Evolutionary conservation across 2,329 filamentous ascomycete genomes (phyloP), one percentile per base, ranked within the genome.

Genomic region (Fusarium sp.): DNA sequence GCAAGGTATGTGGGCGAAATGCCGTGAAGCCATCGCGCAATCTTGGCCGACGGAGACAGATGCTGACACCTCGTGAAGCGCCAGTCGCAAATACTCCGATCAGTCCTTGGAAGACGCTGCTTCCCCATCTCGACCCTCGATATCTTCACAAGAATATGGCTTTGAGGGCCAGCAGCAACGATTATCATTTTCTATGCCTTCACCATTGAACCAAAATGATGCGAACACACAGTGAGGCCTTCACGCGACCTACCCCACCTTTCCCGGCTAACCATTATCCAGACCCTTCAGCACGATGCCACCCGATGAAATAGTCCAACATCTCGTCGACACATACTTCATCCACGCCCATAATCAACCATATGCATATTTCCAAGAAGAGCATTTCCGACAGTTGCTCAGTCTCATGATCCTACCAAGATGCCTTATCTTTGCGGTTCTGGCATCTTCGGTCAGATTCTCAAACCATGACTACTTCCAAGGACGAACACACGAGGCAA

Each of bases 271-370:
- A 58, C 56, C 13, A 29, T 40, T 38, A 57, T 37, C 56, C 57
- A 60, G 57, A 31, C n/a, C 57, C 27, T 60, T 60, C 37, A 60
- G 57, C 37, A 18, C 37, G 7, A 60, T 60, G 35, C 57, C 59
- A 27, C 59, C 59, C 29, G 59, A 62, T 35, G 35, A 34, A 24
- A 31, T 62, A 9, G 29, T 62, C 3, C 40, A 47, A 9, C 40
- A 62, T 35, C 45, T 64, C 0, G 50, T 64, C 45, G 61, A 64
- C 13, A 57, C 47, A 2, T 64, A 56, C 35, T 64, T 64, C 18
- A 27, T 47, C 22, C 42, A 64, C 61, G 38, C 37, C 20, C 61
- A 64, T 11, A 64, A 64, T 16, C 61, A 64, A 37, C 61, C 61
- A 3, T 64, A 64, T 22, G 38, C 61, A 4, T 64, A 56, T 35